Evolutionary conservation across 495 filamentous ascomycete genomes (phyloP), one percentile per base, ranked within the genome.

Genomic region (Neurospora sp.): DNA sequence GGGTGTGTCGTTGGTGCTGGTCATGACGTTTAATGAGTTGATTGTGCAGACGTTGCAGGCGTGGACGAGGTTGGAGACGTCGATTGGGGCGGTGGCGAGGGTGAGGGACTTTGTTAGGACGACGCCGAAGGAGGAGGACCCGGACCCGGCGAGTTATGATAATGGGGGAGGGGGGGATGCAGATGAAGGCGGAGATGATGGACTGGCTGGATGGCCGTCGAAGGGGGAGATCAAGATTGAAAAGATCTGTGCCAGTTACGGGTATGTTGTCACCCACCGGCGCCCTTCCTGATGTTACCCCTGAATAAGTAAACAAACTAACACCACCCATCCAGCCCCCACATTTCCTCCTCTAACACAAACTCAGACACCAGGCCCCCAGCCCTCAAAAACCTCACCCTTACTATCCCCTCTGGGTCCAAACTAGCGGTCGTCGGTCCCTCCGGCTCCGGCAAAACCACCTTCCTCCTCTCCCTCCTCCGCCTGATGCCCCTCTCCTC

Each of bases 401-500:
- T 81, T 3, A 40, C 38, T 19, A 80, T 80, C 59, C 17, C 24
- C 15, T 38, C 75, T 5, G 75, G 79, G 15, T 73, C 76, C 37
- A 78, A 77, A 17, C 38, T 79, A 19, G 75, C 78, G 19, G 74
- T 81, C n/a, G 76, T 76, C 74, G 76, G 79, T 9, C 76, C 34
- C n/a, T 75, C 74, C 3, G 78, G 78, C 43, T 79, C 78, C 62
- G 95, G 95, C 72, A 98, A 98, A 84, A 96, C 93, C 75, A 96
- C 93, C 5, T 85, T 97, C 73, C 94, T 95, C 6, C 86, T 97
- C 77, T 90, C 94, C 34, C 86, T 98, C n/a, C 97, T 99, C 86
- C 90, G 94, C 48, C 94, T 99, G 71, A 97, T 99, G 75, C 94
- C 98, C 76, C 85, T 92, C 4, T 83, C 85, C 70, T 83, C 86